Evolutionary conservation across 2,329 filamentous ascomycete species (phyloP), one percentile per base, ranked within the genome.

Genomic region (Arthroderma sp.): DNA sequence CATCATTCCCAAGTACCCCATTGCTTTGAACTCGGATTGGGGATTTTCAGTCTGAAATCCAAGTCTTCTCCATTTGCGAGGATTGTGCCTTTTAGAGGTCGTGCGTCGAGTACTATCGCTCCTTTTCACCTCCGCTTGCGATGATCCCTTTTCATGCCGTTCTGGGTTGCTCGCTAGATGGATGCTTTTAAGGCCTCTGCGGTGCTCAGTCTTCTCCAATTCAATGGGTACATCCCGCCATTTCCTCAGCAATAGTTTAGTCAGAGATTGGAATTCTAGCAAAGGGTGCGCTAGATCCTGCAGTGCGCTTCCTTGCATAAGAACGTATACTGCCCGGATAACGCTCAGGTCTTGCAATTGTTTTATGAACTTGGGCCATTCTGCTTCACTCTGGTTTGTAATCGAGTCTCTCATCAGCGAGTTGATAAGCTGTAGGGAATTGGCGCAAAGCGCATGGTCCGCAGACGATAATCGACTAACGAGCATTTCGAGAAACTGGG

Each of bases 331-430:
- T 6, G 86, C 85, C 62, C 86, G 85, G 52, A 96, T 94, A 34
- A 96, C 78, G 0, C 89, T 91, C 29, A 96, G 67, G 64, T 96
- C 89, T 62, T 96, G 91, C 52, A 98, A 65, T 51, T 81, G 75
- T 68, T 94, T 94, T 63, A 98, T 88, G 57, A 96, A 93, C 56
- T 85, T 91, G 40, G 87, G 85, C 88, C 91, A 96, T 56, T 96
- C 89, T 49, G 85, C 80, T 47, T 81, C 75, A 37, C 72, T 71
- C 43, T 89, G 85, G 56, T 77, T 80, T 29, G 83, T 83, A 42
- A 96, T 80, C 4, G 87, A 84, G 61, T 98, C 91, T 43, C 91
- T 77, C 69, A 96, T 94, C 39, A 98, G 72, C 0, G 89, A 86
- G 61, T 98, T 98, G 63, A 98, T 85, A 46, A 98, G 72, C 71